Conservation (phyloP, 352 stramenopile genomes). For the Phytophthora parvispora region DNA sequence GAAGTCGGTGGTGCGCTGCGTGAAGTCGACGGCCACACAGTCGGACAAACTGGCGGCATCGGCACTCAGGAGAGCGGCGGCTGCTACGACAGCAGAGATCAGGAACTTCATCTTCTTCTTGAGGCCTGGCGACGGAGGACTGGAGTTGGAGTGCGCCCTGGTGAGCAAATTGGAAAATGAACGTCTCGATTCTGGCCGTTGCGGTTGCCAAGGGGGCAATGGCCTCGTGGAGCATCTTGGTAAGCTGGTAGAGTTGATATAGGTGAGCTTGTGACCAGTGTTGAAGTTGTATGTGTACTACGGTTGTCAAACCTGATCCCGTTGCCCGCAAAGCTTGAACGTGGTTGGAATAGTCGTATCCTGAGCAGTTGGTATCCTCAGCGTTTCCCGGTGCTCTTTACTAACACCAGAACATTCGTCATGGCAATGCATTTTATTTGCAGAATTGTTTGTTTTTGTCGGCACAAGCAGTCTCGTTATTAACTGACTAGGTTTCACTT, state of each 20-base stretch:
- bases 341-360: constrained; percentile 9
- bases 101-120: constrained; percentile 35
- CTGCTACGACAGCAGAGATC: not conserved
- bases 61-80: constrained; percentile 7
- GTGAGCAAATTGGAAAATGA: constrained; percentile 7
- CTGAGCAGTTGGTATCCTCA: not conserved
- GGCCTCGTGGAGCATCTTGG: too few species aligned
- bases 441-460: too few species aligned
- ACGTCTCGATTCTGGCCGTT: constrained; percentile 7
- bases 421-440: too few species aligned
- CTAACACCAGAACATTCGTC: too few species aligned
- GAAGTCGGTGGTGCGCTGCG: constrained; percentile 30
- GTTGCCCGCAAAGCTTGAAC: constrained; percentile 4
- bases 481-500: too few species aligned
- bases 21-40: constrained; percentile 42
- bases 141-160: not conserved
- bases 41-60: constrained; percentile 19
- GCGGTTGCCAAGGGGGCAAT: too few species aligned
- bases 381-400: too few species aligned
- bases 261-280: not conserved
- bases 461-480: not conserved
- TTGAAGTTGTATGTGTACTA: constrained; percentile 26
- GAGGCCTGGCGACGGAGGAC: not conserved
- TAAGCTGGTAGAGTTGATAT: not conserved
- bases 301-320: constrained; percentile 20